Evolutionary conservation across 2,329 filamentous ascomycete genomes (phyloP).

Genomic region (Trichoderma hamatum): DNA sequence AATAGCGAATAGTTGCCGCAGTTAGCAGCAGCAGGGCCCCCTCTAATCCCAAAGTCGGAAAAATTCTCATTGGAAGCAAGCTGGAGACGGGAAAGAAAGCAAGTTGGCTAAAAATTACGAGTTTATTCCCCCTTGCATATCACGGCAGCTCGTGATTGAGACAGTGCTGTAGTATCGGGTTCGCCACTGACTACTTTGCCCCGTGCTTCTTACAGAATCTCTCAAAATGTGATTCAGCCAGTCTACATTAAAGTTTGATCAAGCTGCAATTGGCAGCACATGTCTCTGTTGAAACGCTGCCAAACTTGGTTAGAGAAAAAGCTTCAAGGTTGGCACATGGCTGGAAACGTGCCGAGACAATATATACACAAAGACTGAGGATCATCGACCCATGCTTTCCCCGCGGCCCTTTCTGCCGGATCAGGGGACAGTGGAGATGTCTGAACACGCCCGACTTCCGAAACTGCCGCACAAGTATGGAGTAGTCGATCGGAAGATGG

Average conservation of each 20-base stretch:
- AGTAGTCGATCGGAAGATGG: slow-evolving; percentile 11
- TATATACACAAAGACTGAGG: not conserved
- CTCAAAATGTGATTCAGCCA: not conserved
- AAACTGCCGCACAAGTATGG: slow-evolving; percentile 8
- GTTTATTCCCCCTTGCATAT: not conserved
- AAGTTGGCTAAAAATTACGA: not conserved
- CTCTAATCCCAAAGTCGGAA: not conserved
- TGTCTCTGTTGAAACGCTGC: not conserved
- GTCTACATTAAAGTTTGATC: not conserved
- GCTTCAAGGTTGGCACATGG: slow-evolving; percentile 14
- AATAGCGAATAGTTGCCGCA: not conserved
- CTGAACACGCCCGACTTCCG: slow-evolving; percentile 22
- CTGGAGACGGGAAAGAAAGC: not conserved
- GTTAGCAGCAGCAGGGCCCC: not conserved
- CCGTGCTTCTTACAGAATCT: too few species aligned
- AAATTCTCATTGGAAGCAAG: not conserved
- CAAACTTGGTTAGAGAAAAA: slow-evolving; percentile 3
- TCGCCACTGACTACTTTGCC: not conserved
- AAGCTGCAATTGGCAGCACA: not conserved
- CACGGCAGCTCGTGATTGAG: not conserved
- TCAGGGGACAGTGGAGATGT: slow-evolving; percentile 21
- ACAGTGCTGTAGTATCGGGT: not conserved
- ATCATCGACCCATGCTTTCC: not conserved
- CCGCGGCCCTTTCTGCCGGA: slow-evolving; percentile 20
- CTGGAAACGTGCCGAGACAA: too few species aligned